These are phyloP conservation scores for Leccinum disarticulatum DNA, from an alignment of 768 basidiomycete species.

Conservation along the genomic window DNA sequence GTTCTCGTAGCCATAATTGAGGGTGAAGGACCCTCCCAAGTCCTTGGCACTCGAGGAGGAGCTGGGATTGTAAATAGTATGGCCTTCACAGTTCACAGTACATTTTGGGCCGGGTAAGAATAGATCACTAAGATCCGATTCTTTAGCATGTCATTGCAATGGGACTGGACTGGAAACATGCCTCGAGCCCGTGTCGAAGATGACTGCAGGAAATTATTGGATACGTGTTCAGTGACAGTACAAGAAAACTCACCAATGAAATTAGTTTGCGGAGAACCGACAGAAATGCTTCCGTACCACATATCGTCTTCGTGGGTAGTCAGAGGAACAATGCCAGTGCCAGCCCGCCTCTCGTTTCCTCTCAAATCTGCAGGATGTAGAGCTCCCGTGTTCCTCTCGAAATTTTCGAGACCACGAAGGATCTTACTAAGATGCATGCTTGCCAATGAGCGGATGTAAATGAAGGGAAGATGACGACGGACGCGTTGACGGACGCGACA, in stretches of 20 bases:
- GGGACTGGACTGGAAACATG: neutral
- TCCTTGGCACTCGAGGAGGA: constrained; percentile 10
- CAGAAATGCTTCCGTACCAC: constrained; percentile 14
- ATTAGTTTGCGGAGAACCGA: constrained; percentile 2
- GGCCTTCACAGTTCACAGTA: constrained; percentile 26
- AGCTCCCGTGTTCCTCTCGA: constrained; percentile 4
- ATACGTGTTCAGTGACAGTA: neutral
- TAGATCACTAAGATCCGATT: constrained; percentile 17
- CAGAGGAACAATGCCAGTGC: neutral
- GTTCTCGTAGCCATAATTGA: neutral
- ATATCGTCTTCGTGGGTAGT: neutral
- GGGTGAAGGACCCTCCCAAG: neutral
- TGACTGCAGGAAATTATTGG: neutral
- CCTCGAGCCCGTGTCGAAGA: constrained; percentile 11
- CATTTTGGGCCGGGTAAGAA: constrained; percentile 28
- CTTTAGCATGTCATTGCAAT: neutral
- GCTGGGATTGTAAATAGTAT: constrained; percentile 33
- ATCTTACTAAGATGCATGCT: constrained; percentile 1
- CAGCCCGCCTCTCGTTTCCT: neutral
- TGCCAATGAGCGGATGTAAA: no score
- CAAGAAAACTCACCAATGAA: neutral
- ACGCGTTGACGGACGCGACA: constrained; percentile 5
- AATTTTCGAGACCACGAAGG: neutral
- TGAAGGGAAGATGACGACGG: neutral
- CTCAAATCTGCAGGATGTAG: neutral